phyloP scores from a whole-genome alignment of 768 basidiomycete genomes.

The Saitozyma podzolica region DNA sequence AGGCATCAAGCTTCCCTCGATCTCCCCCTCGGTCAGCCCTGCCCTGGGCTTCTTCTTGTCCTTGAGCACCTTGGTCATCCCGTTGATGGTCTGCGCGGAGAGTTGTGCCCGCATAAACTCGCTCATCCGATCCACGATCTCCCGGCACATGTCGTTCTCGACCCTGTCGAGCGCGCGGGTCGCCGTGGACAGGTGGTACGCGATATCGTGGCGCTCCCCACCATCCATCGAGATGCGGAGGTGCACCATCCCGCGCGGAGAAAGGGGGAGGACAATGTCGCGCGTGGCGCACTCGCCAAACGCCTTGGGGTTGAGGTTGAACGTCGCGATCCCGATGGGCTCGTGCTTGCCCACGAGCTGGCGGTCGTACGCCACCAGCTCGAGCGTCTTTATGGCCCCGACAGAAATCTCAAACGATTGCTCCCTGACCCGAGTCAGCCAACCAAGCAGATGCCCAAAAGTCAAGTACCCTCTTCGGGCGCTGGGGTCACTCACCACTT shows the following conservation, averaged over 20 bases:
- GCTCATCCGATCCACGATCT: conserved; percentile 46
- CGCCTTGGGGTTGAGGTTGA: conserved; percentile 45
- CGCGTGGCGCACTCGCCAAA: conserved; percentile 28
- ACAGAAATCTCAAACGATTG: conserved; percentile 47
- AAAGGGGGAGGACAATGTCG: conserved; percentile 45
- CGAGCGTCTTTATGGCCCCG: conserved; percentile 31
- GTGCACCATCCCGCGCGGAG: conserved; percentile 41
- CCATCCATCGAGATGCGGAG: conserved; percentile 47
- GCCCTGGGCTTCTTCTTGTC: conserved; percentile 44
- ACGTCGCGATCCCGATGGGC: conserved; percentile 36
- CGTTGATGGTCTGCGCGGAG: conserved; percentile 18
- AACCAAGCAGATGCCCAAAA: neutral
- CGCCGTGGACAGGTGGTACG: conserved; percentile 40
- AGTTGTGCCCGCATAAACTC: conserved; percentile 40
- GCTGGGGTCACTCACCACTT: conserved; percentile 34
- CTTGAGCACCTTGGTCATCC: conserved; percentile 34
- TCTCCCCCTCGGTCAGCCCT: conserved; percentile 34
- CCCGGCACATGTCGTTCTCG: conserved; percentile 41
- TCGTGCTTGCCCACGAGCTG: conserved; percentile 53
- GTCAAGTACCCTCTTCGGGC: neutral
- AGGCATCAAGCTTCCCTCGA: conserved; percentile 41
- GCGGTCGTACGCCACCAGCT: conserved; percentile 43
- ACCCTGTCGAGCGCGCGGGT: conserved; percentile 40
- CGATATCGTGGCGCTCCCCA: conserved; percentile 43
- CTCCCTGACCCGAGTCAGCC: conserved; percentile 30